These are phyloP conservation scores for Penicillium antarcticum DNA, from an alignment of 495 filamentous ascomycete genomes.

Conservation along the genomic window DNA sequence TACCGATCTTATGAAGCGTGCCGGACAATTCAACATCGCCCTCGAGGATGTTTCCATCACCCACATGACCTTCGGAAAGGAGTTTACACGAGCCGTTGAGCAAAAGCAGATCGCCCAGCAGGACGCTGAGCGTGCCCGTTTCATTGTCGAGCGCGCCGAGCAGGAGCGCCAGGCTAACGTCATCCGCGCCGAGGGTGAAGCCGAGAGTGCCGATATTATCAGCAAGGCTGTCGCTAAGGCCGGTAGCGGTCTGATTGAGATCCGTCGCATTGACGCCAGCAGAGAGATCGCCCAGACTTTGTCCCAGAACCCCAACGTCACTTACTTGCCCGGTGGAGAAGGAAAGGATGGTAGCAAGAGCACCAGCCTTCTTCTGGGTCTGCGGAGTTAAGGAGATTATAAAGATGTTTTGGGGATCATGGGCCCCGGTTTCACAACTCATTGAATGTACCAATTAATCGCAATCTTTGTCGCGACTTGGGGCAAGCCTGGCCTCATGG, in stretches of 20 bases:
- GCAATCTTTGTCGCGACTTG: slow-evolving; percentile 15
- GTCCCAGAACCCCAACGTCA: slow-evolving; percentile 89
- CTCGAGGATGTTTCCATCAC: slow-evolving; percentile 99
- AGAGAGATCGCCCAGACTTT: slow-evolving; percentile 93
- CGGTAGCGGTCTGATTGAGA: slow-evolving; percentile 90
- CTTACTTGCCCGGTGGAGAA: slow-evolving; percentile 80
- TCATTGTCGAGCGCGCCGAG: slow-evolving; percentile 98
- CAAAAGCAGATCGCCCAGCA: slow-evolving; percentile 99
- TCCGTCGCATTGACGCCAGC: slow-evolving; percentile 94
- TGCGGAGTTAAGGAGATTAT: slow-evolving; percentile 42
- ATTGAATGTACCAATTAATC: slow-evolving; percentile 32
- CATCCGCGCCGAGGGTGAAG: slow-evolving; percentile 95
- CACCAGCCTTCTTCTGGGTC: slow-evolving; percentile 56
- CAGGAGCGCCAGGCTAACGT: slow-evolving; percentile 98
- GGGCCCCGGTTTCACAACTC: slow-evolving; percentile 20
- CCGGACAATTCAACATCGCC: slow-evolving; percentile 97
- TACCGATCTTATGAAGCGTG: slow-evolving; percentile 88
- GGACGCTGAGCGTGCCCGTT: slow-evolving; percentile 93
- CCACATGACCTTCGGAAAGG: slow-evolving; percentile 99
- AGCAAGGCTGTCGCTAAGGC: slow-evolving; percentile 84
- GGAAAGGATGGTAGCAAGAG: slow-evolving; percentile 62
- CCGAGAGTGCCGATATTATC: slow-evolving; percentile 93
- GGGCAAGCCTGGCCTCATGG: slow-evolving; percentile 19
- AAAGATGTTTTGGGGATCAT: slow-evolving; percentile 10
- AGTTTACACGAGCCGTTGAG: slow-evolving; percentile 98